Base-by-base conservation (phyloP, 176 grass and related monocot species). In the Oryza glaberrima region DNA sequence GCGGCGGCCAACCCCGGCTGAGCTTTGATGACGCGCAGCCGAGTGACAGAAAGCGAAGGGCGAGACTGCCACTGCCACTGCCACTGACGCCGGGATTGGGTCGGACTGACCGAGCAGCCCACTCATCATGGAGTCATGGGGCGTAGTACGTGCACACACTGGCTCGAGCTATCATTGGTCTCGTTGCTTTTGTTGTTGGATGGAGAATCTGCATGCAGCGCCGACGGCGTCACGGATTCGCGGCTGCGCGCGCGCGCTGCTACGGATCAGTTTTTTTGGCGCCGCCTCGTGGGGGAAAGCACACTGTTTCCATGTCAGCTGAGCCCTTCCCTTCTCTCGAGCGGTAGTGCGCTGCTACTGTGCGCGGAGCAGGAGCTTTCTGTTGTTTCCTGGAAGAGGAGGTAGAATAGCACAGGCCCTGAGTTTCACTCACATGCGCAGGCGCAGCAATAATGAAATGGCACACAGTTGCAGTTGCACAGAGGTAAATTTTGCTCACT, bases 241-340 rank as follows among this genome's bases (percentile, higher is more conserved):
- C 58, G 3, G 58, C 58, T 63, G 17, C 17, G 54, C 5, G 17
- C 17, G 54, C 5, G 20, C 58, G 56, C n/a, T 22, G 56, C 19
- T 61, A 61, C 19, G 20, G 56, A 61, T 61, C 56, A 2, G 7
- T 61, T 61, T 22, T 61, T 22, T 20, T 16, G 51, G 51, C 51
- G 51, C 51, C 51, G 19, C 7, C 19, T 51, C 45, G 45, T 46
- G 45, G 45, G 65, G 23, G 65, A 48, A 48, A 67, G 6, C 46
- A 20, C 46, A 56, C 67, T 81, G 67, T 81, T 81, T 23, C 61
- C 45, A 16, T 40, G 72, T 84, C 72, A 83, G 72, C 82, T 35
- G 28, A 10, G 41, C 1, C 1, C 12, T 4, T 11, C 17, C n/a
- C 9, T 1, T 61, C 20, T 61, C 7, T 22, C 56, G 19, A 61